phyloP scores from a whole-genome alignment of 768 basidiomycete genomes.

The Suillus plorans region DNA sequence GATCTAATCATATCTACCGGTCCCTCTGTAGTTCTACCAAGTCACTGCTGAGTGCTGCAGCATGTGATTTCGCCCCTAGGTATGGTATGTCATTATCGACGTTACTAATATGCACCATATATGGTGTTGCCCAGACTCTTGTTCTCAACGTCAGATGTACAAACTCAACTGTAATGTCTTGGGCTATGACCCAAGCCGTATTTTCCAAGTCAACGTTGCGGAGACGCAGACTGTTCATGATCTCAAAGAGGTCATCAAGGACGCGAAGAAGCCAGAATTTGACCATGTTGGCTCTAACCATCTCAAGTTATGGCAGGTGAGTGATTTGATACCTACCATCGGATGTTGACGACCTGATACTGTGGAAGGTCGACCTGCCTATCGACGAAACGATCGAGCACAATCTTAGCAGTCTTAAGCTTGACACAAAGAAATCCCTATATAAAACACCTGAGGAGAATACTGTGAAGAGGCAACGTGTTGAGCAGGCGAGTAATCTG shows the following conservation, averaged over 20 bases:
- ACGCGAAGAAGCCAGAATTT: neutral
- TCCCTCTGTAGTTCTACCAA: too few relatives aligned
- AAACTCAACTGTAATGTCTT: neutral
- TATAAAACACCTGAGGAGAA: neutral
- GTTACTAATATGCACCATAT: neutral
- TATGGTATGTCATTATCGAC: neutral
- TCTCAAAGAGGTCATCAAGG: neutral
- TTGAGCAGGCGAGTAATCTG: too few relatives aligned
- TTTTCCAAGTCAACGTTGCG: constrained; percentile 5
- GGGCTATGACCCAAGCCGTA: neutral
- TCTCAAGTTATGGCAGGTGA: neutral
- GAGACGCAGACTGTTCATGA: neutral
- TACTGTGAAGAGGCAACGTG: too few relatives aligned
- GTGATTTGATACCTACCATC: neutral
- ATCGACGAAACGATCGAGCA: neutral
- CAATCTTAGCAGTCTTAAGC: neutral
- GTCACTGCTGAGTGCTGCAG: too few relatives aligned
- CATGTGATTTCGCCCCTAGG: neutral
- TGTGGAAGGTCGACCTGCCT: neutral
- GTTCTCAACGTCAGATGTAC: neutral
- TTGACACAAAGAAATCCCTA: neutral
- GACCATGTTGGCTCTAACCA: neutral
- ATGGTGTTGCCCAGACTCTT: neutral
- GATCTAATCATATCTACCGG: too few relatives aligned
- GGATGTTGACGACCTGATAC: neutral